Percentiles rank a stretch among this genome's conserved stretches.
These are phyloP conservation scores for Solanum pinnatisectum DNA, from an alignment of 257 asterid species.

Conservation along the genomic window DNA sequence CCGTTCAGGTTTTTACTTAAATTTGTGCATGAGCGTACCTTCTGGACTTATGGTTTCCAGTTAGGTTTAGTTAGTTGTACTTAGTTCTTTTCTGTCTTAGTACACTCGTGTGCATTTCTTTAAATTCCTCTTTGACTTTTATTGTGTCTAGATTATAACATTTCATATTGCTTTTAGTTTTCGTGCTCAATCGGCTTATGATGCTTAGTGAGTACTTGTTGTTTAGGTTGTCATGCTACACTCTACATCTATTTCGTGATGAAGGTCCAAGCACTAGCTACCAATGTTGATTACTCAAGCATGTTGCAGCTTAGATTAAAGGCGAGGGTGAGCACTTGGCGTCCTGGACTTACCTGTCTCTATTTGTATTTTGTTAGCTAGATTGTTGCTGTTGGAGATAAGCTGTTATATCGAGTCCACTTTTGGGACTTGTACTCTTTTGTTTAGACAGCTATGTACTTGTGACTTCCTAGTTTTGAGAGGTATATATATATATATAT, in stretches of 20 bases:
- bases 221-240: not conserved
- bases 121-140: not conserved
- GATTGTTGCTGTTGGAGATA: too few species aligned
- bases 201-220: not conserved
- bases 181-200: fast-evolving
- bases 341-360: not conserved
- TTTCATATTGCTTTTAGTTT: not conserved
- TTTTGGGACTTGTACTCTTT: too few species aligned
- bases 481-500: too few species aligned
- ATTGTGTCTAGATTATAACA: too few species aligned
- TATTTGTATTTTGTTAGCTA: too few species aligned
- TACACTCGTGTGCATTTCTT: not conserved
- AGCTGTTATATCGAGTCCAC: too few species aligned
- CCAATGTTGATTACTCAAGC: too few species aligned
- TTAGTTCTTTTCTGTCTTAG: not conserved
- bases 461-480: too few species aligned
- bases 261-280: not conserved
- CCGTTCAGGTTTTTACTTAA: too few species aligned
- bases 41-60: not conserved
- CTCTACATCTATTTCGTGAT: not conserved
- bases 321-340: not conserved
- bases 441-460: too few species aligned
- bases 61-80: not conserved
- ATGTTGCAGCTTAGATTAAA: fast-evolving
- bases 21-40: not conserved